Evolutionary conservation across 306 rosid species (phyloP).

Genomic region (Neltuma alba): DNA sequence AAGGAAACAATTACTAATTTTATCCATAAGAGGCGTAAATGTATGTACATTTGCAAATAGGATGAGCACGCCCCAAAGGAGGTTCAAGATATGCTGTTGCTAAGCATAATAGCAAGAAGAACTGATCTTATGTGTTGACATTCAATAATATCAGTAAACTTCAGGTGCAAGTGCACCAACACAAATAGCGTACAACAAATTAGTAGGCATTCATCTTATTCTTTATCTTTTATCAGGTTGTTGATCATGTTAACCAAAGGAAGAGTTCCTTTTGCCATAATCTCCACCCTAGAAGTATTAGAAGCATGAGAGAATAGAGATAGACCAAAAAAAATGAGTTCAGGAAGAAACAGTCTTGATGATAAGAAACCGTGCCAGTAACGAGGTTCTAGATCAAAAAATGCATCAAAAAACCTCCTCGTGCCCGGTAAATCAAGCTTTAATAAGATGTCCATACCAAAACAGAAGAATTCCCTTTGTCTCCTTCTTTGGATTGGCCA

Average conservation of each 20-base stretch:
- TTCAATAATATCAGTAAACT: slow-evolving; percentile 43
- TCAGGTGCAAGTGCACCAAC: slow-evolving; percentile 35
- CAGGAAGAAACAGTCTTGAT: slow-evolving; percentile 90
- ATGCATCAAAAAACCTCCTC: slow-evolving; percentile 85
- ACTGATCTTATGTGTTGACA: slow-evolving; percentile 23
- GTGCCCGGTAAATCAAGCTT: slow-evolving; percentile 92
- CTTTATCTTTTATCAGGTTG: slow-evolving; percentile 85
- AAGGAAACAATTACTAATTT: neutral
- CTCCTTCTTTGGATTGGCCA: slow-evolving; percentile 95
- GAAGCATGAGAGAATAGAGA: slow-evolving; percentile 95
- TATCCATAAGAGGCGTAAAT: slow-evolving; percentile 18
- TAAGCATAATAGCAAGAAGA: slow-evolving; percentile 22
- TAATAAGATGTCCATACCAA: slow-evolving; percentile 93
- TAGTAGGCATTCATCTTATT: slow-evolving; percentile 44
- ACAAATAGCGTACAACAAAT: slow-evolving; percentile 53
- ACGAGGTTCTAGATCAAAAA: slow-evolving; percentile 91
- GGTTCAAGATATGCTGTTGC: neutral
- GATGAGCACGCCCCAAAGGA: neutral
- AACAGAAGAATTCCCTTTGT: slow-evolving; percentile 98
- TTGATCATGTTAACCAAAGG: slow-evolving; percentile 92
- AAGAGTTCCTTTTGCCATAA: slow-evolving; percentile 94
- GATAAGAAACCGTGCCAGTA: slow-evolving; percentile 99
- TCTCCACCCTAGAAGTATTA: slow-evolving; percentile 83
- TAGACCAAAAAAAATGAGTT: slow-evolving; percentile 73
- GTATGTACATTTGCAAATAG: slow-evolving; percentile 32